Evolutionary conservation across 805 yeast species (phyloP).

Genomic region (Nakazawaea molendinolei): DNA sequence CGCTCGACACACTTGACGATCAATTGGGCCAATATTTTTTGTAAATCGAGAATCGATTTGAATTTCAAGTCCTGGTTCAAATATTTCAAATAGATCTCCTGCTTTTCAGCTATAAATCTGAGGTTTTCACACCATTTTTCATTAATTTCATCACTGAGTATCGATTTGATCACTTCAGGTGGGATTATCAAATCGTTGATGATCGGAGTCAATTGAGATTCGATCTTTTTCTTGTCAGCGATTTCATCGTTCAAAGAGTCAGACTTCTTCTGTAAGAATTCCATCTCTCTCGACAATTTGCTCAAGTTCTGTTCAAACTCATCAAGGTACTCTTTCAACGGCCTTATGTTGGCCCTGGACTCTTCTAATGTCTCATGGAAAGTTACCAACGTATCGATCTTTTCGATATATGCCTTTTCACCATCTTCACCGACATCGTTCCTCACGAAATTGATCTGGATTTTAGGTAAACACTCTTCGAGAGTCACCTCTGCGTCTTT

Average conservation of each 20-base stretch:
- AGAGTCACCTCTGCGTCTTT: slow-evolving; percentile 17
- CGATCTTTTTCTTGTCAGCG: slow-evolving; percentile 38
- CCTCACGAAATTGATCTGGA: slow-evolving; percentile 11
- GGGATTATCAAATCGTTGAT: slow-evolving; percentile 72
- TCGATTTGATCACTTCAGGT: slow-evolving; percentile 55
- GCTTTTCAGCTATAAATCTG: slow-evolving; percentile 50
- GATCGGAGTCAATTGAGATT: slow-evolving; percentile 59
- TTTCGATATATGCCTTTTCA: slow-evolving; percentile 8
- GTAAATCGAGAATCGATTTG: slow-evolving; percentile 19
- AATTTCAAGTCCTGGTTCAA: slow-evolving; percentile 13
- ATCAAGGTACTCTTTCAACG: slow-evolving; percentile 45
- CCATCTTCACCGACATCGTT: not conserved
- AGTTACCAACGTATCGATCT: slow-evolving; percentile 17
- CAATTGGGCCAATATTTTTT: slow-evolving; percentile 39
- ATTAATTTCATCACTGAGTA: slow-evolving; percentile 52
- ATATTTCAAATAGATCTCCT: slow-evolving; percentile 43
- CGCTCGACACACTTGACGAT: slow-evolving; percentile 65
- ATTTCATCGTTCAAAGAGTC: slow-evolving; percentile 40
- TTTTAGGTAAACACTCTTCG: slow-evolving; percentile 13
- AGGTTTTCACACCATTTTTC: slow-evolving; percentile 63
- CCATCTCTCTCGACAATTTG: slow-evolving; percentile 53
- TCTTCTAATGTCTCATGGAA: slow-evolving; percentile 22
- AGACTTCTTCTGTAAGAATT: slow-evolving; percentile 49
- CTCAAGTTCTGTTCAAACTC: slow-evolving; percentile 54
- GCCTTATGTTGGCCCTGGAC: slow-evolving; percentile 33